These are phyloP conservation scores for Erythrobasidium yunnanense DNA, from an alignment of 768 basidiomycete species.

Conservation along the genomic window DNA sequence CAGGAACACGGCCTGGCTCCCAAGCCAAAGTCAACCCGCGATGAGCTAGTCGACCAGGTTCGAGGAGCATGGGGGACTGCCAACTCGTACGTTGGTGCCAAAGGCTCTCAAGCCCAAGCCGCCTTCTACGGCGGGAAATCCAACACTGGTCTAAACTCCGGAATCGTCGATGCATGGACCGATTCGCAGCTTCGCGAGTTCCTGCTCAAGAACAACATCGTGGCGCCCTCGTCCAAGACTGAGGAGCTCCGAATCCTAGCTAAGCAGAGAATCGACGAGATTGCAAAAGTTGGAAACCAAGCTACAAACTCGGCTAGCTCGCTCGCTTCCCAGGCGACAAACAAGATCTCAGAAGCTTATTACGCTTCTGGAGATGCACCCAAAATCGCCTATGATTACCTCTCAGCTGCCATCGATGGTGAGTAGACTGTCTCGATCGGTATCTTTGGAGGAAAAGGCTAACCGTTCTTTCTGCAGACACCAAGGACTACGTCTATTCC, in stretches of 20 bases:
- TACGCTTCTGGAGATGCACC: conserved; percentile 35
- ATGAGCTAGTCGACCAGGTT: conserved; percentile 42
- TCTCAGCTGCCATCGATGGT: conserved; percentile 25
- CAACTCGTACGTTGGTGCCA: conserved; percentile 29
- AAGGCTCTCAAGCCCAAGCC: conserved; percentile 56
- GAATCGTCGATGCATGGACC: conserved; percentile 52
- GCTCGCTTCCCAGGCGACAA: conserved; percentile 34
- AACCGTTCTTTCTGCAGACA: conserved; percentile 49
- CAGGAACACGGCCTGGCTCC: conserved; percentile 27
- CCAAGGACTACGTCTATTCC: conserved; percentile 78
- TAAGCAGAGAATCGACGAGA: conserved; percentile 49
- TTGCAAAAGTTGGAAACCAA: conserved; percentile 39
- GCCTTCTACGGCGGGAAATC: conserved; percentile 46
- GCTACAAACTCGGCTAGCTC: conserved; percentile 37
- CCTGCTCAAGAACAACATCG: conserved; percentile 73
- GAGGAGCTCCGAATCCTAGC: conserved; percentile 72
- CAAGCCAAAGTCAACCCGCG: conserved; percentile 29
- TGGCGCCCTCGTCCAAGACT: conserved; percentile 63
- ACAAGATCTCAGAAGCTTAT: conserved; percentile 23
- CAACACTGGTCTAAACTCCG: conserved; percentile 42
- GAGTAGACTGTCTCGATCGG: no score
- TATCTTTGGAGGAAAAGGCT: neutral
- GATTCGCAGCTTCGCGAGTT: conserved; percentile 71
- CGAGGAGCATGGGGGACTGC: conserved; percentile 52
- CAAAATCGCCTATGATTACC: conserved; percentile 33